These are phyloP conservation scores for Aspergillus latus DNA, from an alignment of 2,329 filamentous ascomycete species.

Conservation along the genomic window DNA sequence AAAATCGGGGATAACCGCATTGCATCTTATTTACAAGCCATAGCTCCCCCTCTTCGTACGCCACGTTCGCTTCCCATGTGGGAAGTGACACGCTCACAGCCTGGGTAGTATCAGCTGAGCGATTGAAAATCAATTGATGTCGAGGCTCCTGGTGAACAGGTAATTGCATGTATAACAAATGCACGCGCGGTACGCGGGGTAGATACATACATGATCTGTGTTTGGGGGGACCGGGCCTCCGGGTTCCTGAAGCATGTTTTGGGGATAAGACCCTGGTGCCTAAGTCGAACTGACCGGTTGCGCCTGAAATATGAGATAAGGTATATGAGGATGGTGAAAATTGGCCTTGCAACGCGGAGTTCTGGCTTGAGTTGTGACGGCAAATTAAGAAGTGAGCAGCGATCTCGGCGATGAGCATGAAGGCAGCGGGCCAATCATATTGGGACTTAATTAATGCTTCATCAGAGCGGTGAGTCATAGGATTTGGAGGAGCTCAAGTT, in stretches of 20 bases:
- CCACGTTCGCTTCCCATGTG: conserved; percentile 87
- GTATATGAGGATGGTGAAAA: not conserved
- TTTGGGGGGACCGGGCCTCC: conserved; percentile 75
- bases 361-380: not conserved
- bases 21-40: conserved; percentile 85
- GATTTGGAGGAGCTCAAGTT: not conserved
- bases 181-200: conserved; percentile 24
- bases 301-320: no score
- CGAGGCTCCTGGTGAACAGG: not conserved
- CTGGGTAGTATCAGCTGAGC: conserved; percentile 49
- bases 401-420: conserved; percentile 20
- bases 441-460: not conserved
- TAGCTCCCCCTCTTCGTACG: conserved; percentile 86
- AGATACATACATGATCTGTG: conserved; percentile 68
- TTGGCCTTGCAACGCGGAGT: no score
- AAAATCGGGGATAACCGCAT: conserved; percentile 93
- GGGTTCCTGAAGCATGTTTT: conserved; percentile 44
- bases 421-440: conserved; percentile 10
- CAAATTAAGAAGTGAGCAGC: conserved; percentile 10
- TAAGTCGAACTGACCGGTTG: no score
- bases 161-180: not conserved
- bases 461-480: not conserved
- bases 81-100: conserved; percentile 95
- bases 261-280: no score
- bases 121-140: not conserved